Evolutionary conservation across 805 yeast genomes (phyloP).

Genomic region (Schwanniomyces occidentalis): DNA sequence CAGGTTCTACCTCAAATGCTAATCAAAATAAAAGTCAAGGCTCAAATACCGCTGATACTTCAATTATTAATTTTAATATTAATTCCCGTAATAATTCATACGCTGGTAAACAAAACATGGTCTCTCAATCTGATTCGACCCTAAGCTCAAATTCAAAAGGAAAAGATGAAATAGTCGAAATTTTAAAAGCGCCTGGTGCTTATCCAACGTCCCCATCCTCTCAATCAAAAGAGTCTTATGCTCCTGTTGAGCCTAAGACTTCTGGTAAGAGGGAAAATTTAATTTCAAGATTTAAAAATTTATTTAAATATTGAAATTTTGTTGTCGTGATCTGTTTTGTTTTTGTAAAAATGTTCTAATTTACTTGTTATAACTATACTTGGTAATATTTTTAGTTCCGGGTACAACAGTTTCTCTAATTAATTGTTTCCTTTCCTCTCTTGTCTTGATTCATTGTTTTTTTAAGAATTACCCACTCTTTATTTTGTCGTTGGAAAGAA

Average conservation of each 20-base stretch:
- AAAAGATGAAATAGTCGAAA: constrained; percentile 9
- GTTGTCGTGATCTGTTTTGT: background rate
- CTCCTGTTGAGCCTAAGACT: constrained; percentile 8
- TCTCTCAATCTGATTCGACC: constrained; percentile 11
- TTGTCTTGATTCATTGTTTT: background rate
- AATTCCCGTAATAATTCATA: no score
- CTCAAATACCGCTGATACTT: constrained; percentile 1
- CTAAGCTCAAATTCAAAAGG: constrained; percentile 1
- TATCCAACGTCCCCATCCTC: constrained; percentile 13
- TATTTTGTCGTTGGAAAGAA: background rate
- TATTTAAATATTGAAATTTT: constrained; percentile 25
- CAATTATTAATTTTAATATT: no score
- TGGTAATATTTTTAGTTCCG: background rate
- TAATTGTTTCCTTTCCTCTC: background rate
- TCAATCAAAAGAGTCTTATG: no score
- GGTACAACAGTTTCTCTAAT: background rate
- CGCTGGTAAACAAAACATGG: no score
- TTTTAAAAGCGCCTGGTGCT: constrained; percentile 21
- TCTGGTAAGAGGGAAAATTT: constrained; percentile 24
- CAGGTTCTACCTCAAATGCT: background rate
- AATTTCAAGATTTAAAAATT: constrained; percentile 31
- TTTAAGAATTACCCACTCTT: background rate
- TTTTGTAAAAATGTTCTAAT: no score
- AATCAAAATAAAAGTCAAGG: background rate
- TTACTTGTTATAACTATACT: background rate